Conservation (phyloP, 2,329 filamentous ascomycete genomes). For the Colletotrichum abscissum region DNA sequence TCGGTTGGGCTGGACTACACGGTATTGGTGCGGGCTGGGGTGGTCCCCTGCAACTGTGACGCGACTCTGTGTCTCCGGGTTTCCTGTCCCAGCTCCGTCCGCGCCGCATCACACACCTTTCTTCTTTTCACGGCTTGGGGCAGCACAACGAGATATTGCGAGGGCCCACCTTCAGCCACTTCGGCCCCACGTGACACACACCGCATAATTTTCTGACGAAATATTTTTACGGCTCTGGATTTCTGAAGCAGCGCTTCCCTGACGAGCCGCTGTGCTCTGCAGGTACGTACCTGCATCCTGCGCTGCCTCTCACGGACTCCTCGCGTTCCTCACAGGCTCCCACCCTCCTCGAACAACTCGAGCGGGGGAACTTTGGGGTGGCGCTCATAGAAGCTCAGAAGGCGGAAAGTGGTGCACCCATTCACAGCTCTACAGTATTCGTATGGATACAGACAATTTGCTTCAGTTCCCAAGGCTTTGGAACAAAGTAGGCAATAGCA, state of each 20-base stretch:
- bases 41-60: not conserved
- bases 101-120: slow-evolving; percentile 31
- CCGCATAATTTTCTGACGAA: slow-evolving; percentile 32
- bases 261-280: not conserved
- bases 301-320: not conserved
- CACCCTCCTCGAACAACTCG: not conserved
- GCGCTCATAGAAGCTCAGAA: slow-evolving; percentile 10
- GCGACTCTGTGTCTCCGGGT: slow-evolving; percentile 18
- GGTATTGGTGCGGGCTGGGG: not conserved
- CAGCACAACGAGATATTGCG: not conserved
- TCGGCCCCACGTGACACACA: slow-evolving; percentile 34
- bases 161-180: slow-evolving; percentile 29
- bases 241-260: slow-evolving; percentile 23
- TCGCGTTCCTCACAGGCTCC: not conserved
- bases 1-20: slow-evolving; percentile 24
- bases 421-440: not conserved
- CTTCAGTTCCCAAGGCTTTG: not conserved
- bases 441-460: not conserved
- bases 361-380: slow-evolving; percentile 7
- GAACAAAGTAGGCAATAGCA: not conserved
- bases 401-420: not conserved
- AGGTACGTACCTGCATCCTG: slow-evolving; percentile 2
- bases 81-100: slow-evolving; percentile 29
- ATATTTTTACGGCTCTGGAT: not conserved
- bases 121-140: slow-evolving; percentile 19